phyloP scores from a whole-genome alignment of 2,329 filamentous ascomycete species.

The Colletotrichum gloeosporioides region DNA sequence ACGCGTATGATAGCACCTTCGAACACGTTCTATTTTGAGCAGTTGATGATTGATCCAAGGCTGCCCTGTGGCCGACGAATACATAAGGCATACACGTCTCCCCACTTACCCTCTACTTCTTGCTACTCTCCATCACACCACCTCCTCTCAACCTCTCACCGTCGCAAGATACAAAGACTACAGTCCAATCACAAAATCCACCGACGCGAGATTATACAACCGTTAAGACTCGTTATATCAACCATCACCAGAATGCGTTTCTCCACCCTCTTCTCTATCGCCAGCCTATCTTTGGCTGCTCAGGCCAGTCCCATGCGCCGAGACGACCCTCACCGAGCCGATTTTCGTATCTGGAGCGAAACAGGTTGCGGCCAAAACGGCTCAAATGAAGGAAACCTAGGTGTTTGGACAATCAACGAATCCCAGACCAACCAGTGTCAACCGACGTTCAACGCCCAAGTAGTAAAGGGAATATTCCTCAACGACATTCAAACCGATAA shows the following conservation, averaged over 20 bases:
- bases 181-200: not conserved
- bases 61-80: not conserved
- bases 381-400: not conserved
- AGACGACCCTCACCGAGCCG: not conserved
- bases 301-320: not conserved
- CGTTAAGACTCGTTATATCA: not conserved
- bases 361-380: not conserved
- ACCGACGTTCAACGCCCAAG: not conserved
- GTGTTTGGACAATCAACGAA: constrained; percentile 2
- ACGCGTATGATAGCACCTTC: not conserved
- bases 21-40: not conserved
- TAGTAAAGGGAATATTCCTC: not conserved
- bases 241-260: not conserved
- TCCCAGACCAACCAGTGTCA: not conserved
- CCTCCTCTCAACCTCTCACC: not conserved
- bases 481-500: not conserved
- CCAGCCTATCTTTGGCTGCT: not conserved
- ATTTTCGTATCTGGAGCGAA: constrained; percentile 12
- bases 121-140: not conserved
- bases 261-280: not conserved
- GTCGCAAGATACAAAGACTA: not conserved
- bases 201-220: not conserved
- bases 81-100: not conserved
- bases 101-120: not conserved
- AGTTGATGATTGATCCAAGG: not conserved